These are phyloP conservation scores for Platanthera guangdongensis DNA, from an alignment of 106 monocot species.

Conservation along the genomic window DNA sequence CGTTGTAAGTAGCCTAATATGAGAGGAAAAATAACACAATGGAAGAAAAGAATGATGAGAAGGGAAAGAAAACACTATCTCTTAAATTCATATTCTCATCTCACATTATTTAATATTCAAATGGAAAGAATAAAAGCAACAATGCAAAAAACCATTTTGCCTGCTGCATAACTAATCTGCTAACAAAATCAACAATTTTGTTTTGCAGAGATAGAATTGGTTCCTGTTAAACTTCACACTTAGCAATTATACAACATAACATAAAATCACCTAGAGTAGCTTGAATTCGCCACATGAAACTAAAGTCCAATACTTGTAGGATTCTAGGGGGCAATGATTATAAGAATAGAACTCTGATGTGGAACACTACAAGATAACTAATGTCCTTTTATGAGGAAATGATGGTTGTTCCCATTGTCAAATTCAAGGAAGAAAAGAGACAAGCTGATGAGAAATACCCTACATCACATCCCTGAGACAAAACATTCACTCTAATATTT, in stretches of 20 bases:
- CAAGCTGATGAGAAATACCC: no score
- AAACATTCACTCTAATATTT: no score
- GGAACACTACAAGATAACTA: neutral
- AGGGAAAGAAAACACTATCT: no score
- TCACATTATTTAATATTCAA: neutral
- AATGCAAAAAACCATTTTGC: no score
- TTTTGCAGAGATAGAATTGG: neutral
- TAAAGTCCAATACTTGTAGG: neutral
- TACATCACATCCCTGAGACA: no score
- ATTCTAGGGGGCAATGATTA: neutral
- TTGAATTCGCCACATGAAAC: neutral
- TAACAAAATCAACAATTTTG: neutral
- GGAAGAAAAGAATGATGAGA: no score
- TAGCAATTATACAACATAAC: neutral
- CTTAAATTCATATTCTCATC: neutral
- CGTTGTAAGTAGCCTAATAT: no score
- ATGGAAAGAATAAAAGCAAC: no score
- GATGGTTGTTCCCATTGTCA: no score
- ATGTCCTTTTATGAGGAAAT: no score
- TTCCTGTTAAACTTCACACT: neutral
- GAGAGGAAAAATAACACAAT: no score
- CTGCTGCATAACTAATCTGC: neutral
- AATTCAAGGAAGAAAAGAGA: no score
- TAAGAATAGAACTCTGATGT: neutral
- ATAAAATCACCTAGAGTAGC: neutral